Evolutionary conservation across 495 filamentous ascomycete genomes (phyloP), one percentile per base, ranked within the genome.

Genomic region (Hypoxylon perforatum): DNA sequence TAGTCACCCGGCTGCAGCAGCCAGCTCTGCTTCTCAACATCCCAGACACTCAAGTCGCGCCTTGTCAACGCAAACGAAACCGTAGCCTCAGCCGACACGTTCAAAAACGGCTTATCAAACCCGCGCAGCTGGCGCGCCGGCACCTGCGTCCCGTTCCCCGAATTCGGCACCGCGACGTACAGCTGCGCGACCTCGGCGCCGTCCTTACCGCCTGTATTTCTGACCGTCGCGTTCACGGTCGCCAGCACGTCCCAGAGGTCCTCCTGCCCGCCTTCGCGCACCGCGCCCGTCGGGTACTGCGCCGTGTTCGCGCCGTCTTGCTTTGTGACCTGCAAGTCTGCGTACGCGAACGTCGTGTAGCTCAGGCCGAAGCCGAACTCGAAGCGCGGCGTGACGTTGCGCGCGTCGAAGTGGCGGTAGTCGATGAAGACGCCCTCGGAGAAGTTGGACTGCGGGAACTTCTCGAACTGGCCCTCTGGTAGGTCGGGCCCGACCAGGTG

Each of bases 31-130:
- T 73, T 75, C 17, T 62, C 75, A 8, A 80, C 77, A 71, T 90
- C 85, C 90, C 89, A 92, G 14, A 82, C 79, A 65, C 87, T 90
- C 50, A 91, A 54, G 65, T 91, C 90, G 44, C 86, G 79, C 41
- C 88, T 78, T 33, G 80, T 88, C 45, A 92, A 54, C n/a, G 75
- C 69, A 67, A 91, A 85, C 12, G 53, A 56, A 1, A 90, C 81
- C 23, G 72, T 78, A 33, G 68, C 72, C 18, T 69, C 76, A 33
- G 72, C 54, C 0, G 81, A 81, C 8, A 75, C 69, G 14, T 75
- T 73, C 21, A 89, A 46, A 19, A 65, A 72, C 18, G 82, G 71
- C 76, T 92, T 92, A 33, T 84, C 84, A 67, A 91, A 92, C 14
- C 89, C 89, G 3, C 90, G 75, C n/a, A 92, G 76, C 68, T 88